Conservation (phyloP, 345 rosid species). For the Cardamine resedifolia region DNA sequence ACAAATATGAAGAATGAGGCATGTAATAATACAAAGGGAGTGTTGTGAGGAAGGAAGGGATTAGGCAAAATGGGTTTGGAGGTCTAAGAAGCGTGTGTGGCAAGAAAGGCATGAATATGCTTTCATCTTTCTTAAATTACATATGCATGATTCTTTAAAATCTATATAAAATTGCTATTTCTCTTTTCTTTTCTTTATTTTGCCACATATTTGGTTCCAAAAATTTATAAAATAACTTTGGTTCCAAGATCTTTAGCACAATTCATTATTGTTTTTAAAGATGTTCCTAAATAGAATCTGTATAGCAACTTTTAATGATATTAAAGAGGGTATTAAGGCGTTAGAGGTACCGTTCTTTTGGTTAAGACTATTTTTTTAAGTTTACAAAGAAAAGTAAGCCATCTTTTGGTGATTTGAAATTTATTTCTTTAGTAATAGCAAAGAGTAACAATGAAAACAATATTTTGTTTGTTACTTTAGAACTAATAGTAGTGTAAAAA, state of each 20-base stretch:
- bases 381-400: not conserved
- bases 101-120: slow-evolving; percentile 41
- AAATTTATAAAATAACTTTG: not conserved
- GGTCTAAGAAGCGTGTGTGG: slow-evolving; percentile 43
- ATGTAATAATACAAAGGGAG: slow-evolving; percentile 36
- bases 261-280: not conserved
- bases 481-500: not conserved
- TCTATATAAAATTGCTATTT: slow-evolving; percentile 1
- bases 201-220: slow-evolving; percentile 1
- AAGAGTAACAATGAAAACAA: not conserved
- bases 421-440: not conserved
- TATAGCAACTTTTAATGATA: not conserved
- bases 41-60: slow-evolving; percentile 38
- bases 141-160: slow-evolving; percentile 31
- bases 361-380: not conserved
- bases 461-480: not conserved
- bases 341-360: not conserved
- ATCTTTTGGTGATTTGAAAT: not conserved
- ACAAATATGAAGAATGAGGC: slow-evolving; percentile 19
- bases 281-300: not conserved
- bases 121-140: slow-evolving; percentile 32
- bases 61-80: slow-evolving; percentile 41
- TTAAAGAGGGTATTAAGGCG: not conserved
- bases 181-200: not conserved
- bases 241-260: slow-evolving; percentile 14